phyloP scores from a whole-genome alignment of 1,139 yeast genomes.

The Taphrina confusa region DNA sequence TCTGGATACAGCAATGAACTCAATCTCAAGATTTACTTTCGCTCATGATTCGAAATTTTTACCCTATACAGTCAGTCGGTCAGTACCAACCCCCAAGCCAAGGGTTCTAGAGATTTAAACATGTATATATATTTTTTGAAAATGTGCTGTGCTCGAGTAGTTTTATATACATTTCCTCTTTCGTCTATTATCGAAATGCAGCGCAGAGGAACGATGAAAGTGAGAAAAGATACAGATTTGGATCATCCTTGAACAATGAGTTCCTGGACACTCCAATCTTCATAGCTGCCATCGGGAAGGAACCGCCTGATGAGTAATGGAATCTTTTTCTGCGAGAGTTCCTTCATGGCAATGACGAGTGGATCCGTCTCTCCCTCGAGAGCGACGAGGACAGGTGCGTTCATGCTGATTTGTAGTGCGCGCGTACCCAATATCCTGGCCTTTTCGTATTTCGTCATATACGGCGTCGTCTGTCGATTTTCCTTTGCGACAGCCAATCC shows the following conservation, averaged over 20 bases:
- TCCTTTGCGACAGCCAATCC: conserved; percentile 89
- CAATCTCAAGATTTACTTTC: conserved; percentile 13
- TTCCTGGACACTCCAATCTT: conserved; percentile 99
- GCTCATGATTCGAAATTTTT: no score
- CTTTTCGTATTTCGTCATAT: conserved; percentile 97
- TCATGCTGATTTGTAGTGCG: conserved; percentile 93
- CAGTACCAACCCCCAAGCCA: no score
- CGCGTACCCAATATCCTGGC: conserved; percentile 96
- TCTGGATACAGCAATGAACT: conserved; percentile 11
- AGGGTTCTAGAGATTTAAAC: neutral
- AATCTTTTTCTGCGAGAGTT: conserved; percentile 87
- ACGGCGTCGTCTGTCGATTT: conserved; percentile 90
- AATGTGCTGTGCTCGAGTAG: neutral
- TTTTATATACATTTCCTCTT: neutral
- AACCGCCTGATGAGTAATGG: conserved; percentile 95
- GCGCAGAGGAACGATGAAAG: neutral
- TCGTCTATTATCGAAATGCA: neutral
- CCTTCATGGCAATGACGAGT: conserved; percentile 96
- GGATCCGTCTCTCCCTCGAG: conserved; percentile 99
- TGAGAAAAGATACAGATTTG: neutral
- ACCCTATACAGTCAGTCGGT: neutral
- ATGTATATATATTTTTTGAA: neutral
- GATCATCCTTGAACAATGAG: conserved; percentile 76
- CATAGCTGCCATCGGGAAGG: conserved; percentile 94
- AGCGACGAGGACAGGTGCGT: conserved; percentile 97